Conservation (phyloP, 2,329 filamentous ascomycete genomes). For the Neodidymelliopsis sp. region DNA sequence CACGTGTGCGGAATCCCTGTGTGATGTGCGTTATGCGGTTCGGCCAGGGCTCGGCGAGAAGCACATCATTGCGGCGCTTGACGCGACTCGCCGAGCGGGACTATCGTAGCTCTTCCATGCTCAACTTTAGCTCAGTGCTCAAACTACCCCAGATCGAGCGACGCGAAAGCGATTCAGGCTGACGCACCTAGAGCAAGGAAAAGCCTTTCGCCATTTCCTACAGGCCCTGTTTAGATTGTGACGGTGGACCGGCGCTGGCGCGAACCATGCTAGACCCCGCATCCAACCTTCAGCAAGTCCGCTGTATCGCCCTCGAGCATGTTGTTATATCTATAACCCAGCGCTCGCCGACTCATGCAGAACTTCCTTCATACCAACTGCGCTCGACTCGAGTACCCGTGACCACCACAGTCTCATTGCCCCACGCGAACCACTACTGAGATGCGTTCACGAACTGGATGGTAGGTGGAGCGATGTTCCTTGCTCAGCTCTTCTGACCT, state of each 20-base stretch:
- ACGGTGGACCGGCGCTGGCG: slow-evolving; percentile 42
- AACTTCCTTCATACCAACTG: slow-evolving; percentile 32
- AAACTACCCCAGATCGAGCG: slow-evolving; percentile 39
- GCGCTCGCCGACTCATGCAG: slow-evolving; percentile 33
- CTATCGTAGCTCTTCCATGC: slow-evolving; percentile 25
- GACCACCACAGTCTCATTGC: slow-evolving; percentile 19
- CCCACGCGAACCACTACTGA: slow-evolving; percentile 23
- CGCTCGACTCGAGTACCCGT: slow-evolving; percentile 29
- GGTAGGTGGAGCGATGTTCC: slow-evolving; percentile 35
- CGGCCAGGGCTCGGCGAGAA: slow-evolving; percentile 41
- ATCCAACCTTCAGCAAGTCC: slow-evolving; percentile 34
- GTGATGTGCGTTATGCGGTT: slow-evolving; percentile 33
- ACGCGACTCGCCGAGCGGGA: slow-evolving; percentile 28
- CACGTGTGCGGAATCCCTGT: slow-evolving; percentile 22
- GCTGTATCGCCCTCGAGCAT: slow-evolving; percentile 32
- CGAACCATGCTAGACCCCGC: slow-evolving; percentile 48
- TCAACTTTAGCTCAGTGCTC: slow-evolving; percentile 25
- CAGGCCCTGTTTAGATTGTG: slow-evolving; percentile 33
- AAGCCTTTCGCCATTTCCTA: slow-evolving; percentile 32
- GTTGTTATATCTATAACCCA: slow-evolving; percentile 42
- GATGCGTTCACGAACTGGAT: slow-evolving; percentile 53
- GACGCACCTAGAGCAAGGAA: slow-evolving; percentile 37
- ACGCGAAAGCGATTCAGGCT: slow-evolving; percentile 39
- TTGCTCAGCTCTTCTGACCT: slow-evolving; percentile 4
- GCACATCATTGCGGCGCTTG: slow-evolving; percentile 31